Evolutionary conservation across 148 eudicot genomes (phyloP).

Genomic region (Cornus suecica): DNA sequence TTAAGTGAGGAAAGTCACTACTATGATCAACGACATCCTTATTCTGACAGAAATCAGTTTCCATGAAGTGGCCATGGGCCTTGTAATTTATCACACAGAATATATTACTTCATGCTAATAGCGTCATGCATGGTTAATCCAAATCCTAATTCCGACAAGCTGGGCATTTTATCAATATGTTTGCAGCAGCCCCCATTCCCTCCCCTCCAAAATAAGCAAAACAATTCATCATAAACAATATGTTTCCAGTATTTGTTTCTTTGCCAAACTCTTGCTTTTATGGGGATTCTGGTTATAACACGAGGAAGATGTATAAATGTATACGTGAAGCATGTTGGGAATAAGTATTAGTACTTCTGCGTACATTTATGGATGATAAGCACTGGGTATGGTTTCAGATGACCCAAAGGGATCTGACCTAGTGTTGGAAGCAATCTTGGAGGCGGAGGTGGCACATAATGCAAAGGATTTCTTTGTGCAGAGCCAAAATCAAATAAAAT

Average conservation of each 20-base stretch:
- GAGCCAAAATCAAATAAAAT: constrained; percentile 47
- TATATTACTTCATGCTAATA: too few species aligned
- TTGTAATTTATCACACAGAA: too few species aligned
- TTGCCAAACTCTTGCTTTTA: neutral
- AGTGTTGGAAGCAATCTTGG: constrained; percentile 69
- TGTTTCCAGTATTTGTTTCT: neutral
- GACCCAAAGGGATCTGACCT: constrained; percentile 64
- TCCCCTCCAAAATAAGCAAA: too few species aligned
- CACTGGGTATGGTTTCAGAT: constrained; percentile 34
- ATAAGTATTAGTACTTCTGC: neutral
- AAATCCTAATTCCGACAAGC: neutral
- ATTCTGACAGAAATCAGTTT: neutral
- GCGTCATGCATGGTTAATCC: neutral
- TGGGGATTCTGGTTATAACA: too few species aligned
- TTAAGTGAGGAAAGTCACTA: neutral
- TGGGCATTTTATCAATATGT: neutral
- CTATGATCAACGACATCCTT: neutral
- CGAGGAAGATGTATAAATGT: neutral
- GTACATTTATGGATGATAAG: neutral
- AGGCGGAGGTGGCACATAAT: constrained; percentile 79
- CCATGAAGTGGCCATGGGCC: too few species aligned
- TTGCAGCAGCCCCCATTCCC: neutral
- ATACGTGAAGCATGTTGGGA: neutral
- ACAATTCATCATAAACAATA: too few species aligned
- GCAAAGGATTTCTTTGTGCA: constrained; percentile 67